Percentiles rank a stretch among this genome's conserved stretches.
Conservation (phyloP, 768 basidiomycete species). For the Tricholoma sp. region DNA sequence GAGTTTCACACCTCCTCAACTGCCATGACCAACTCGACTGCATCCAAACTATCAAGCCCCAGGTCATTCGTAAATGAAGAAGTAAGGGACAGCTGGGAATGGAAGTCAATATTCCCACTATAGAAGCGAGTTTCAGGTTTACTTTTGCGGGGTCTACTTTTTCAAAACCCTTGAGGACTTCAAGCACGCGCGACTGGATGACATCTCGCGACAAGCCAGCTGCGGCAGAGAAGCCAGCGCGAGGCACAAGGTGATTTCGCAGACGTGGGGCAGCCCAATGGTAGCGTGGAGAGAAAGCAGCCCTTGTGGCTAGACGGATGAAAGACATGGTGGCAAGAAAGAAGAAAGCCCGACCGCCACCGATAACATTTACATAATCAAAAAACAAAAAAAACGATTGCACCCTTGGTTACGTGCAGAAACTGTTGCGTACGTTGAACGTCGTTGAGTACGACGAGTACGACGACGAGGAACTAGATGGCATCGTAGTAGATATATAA, state of each 20-base stretch:
- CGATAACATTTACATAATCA: background rate
- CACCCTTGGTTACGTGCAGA: too few relatives aligned
- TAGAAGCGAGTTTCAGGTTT: background rate
- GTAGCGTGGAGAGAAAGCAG: conserved; percentile 37
- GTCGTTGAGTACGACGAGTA: too few relatives aligned
- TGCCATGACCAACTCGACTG: conserved; percentile 98
- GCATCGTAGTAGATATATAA: too few relatives aligned
- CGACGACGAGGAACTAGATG: too few relatives aligned
- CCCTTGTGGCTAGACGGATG: conserved; percentile 45
- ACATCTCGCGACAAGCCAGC: conserved; percentile 59
- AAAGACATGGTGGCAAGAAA: conserved; percentile 42
- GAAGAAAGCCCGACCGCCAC: background rate
- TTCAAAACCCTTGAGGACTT: conserved; percentile 85
- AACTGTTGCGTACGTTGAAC: too few relatives aligned
- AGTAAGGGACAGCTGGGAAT: conserved; percentile 19
- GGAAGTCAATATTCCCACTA: background rate
- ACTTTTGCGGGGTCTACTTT: conserved; percentile 80
- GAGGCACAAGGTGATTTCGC: conserved; percentile 34
- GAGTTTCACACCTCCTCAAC: conserved; percentile 73
- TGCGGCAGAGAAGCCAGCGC: conserved; percentile 60
- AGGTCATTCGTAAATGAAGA: conserved; percentile 73
- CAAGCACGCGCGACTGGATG: conserved; percentile 72
- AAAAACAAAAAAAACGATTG: background rate
- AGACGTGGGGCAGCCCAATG: conserved; percentile 29
- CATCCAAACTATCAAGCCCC: conserved; percentile 92